Evolutionary conservation across 2,329 filamentous ascomycete species (phyloP), one percentile per base, ranked within the genome.

Genomic region (Exophiala phaeomuriformis): DNA sequence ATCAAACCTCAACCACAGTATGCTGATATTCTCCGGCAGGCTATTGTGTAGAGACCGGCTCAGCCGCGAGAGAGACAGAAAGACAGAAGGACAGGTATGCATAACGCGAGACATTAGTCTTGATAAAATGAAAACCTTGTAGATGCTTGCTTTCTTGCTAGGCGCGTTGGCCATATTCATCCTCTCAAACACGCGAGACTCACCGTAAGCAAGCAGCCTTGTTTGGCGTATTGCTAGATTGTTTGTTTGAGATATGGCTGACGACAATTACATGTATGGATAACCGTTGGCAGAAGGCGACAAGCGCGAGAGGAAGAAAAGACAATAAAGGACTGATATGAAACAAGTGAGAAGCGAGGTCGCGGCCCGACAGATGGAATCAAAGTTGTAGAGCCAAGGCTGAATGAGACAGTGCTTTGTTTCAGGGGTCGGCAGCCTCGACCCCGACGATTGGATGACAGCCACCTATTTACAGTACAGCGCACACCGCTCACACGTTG

Each of bases 231-330:
- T 32, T 28, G 47, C 32, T 39, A 57, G 44, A 53, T 51, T 49
- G 44, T 29, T 5, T 44, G 51, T 57, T 57, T 53, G 51, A 53
- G 32, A 53, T 48, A 8, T 19, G 7, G 32, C 43, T 35, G n/a
- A 37, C 42, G 47, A 40, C 37, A 10, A 51, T 49, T 10, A 42
- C 37, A 30, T 40, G 44, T 47, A 46, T 43, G 47, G 51, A 37
- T 35, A 51, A 35, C 51, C 51, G 41, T 37, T 54, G 55, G 51
- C 47, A 41, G 55, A 33, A 47, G 47, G 29, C 28, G 47, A 48
- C 33, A 30, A 32, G 6, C 6, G 31, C 6, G 19, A 39, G 32
- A 43, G 27, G 31, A 9, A 37, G 43, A 51, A 10, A 39, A 52
- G 37, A 39, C 10, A 8, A 31, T 30, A 35, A 33, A 9, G 36